phyloP scores from a whole-genome alignment of 2,329 filamentous ascomycete species.

The Venturia pyrina region DNA sequence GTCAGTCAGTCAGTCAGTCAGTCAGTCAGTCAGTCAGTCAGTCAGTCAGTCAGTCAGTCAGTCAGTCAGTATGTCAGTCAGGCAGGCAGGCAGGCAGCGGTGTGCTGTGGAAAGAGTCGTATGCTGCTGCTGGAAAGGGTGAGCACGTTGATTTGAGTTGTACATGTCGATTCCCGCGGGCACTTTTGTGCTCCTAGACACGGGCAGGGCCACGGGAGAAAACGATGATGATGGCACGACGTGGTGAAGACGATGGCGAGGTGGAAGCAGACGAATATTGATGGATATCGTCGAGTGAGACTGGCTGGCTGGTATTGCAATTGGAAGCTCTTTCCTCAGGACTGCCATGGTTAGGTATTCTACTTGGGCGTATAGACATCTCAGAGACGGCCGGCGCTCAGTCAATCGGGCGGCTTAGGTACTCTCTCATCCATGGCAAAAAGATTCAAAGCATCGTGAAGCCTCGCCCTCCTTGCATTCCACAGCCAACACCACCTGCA shows the following conservation, averaged over 20 bases:
- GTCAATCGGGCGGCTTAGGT: too few species aligned
- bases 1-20: not conserved
- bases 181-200: not conserved
- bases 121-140: not conserved
- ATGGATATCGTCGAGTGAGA: not conserved
- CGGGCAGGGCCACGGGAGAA: not conserved
- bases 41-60: not conserved
- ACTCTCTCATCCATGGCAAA: too few species aligned
- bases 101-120: not conserved
- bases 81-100: not conserved
- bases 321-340: not conserved
- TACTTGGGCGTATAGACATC: too few species aligned
- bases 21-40: not conserved
- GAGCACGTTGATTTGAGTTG: not conserved
- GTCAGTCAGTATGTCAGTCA: not conserved
- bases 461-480: not conserved
- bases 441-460: not conserved
- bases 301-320: not conserved
- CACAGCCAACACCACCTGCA: too few species aligned
- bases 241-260: not conserved
- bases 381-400: too few species aligned
- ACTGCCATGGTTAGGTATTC: too few species aligned
- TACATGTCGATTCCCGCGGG: not conserved
- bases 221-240: not conserved
- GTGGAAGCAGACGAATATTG: not conserved